These are phyloP conservation scores for Coemansia sp. DNA, from an alignment of 192 early-diverging fungal genomes.

Conservation along the genomic window DNA sequence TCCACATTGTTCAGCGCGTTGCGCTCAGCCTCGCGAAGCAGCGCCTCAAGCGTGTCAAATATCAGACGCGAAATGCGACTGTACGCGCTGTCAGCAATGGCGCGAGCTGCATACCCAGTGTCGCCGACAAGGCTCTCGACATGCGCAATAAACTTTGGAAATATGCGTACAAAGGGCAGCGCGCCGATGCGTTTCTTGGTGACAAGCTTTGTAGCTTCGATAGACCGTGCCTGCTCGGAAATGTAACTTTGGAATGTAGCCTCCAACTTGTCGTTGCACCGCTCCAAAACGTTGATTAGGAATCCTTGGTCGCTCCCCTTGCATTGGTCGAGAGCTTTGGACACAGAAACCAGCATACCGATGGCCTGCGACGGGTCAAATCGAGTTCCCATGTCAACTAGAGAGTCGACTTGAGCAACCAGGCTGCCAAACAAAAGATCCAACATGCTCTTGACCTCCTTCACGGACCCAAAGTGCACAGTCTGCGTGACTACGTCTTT, in stretches of 20 bases:
- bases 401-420: constrained; percentile 62
- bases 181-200: constrained; percentile 84
- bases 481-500: constrained; percentile 37
- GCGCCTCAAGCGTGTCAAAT: constrained; percentile 79
- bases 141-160: constrained; percentile 81
- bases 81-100: constrained; percentile 73
- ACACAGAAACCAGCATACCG: constrained; percentile 80
- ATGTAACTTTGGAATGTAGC: constrained; percentile 77
- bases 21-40: constrained; percentile 69
- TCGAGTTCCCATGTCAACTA: constrained; percentile 73
- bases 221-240: constrained; percentile 80
- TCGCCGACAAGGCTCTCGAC: constrained; percentile 57
- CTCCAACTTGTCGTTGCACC: constrained; percentile 61
- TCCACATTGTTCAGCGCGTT: constrained; percentile 58
- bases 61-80: constrained; percentile 77
- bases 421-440: constrained; percentile 74
- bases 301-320: constrained; percentile 71
- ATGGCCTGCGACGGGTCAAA: constrained; percentile 70
- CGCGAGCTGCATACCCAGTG: constrained; percentile 58
- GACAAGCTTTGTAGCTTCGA: constrained; percentile 88
- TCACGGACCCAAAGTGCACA: constrained; percentile 43
- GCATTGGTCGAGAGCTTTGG: constrained; percentile 64
- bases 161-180: constrained; percentile 82
- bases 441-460: constrained; percentile 67
- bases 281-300: constrained; percentile 61